Conservation (phyloP, 2,329 filamentous ascomycete genomes). For the Beauveria bassiana region DNA sequence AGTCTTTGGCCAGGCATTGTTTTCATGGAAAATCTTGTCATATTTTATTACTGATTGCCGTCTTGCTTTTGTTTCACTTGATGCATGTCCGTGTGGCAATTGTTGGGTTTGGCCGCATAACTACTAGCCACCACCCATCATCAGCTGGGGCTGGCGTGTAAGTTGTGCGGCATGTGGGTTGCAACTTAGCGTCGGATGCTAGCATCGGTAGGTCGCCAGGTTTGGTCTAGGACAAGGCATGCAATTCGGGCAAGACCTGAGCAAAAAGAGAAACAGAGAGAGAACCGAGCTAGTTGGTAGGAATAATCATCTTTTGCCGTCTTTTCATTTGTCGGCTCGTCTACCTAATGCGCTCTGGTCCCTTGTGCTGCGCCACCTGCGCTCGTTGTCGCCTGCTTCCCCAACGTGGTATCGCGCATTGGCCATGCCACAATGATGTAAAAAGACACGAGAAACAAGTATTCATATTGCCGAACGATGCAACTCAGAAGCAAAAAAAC, state of each 20-base stretch:
- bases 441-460: background rate
- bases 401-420: background rate
- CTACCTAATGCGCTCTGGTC: background rate
- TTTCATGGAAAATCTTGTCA: too few species aligned
- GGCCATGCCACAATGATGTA: background rate
- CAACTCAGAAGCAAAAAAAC: background rate
- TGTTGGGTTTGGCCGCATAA: too few species aligned
- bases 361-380: background rate
- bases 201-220: too few species aligned
- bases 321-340: background rate
- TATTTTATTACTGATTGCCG: too few species aligned
- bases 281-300: background rate
- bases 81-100: too few species aligned
- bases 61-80: too few species aligned
- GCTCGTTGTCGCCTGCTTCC: background rate
- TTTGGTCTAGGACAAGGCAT: background rate
- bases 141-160: constrained; percentile 1
- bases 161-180: background rate
- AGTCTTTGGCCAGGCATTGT: too few species aligned
- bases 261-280: too few species aligned
- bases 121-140: background rate
- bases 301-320: background rate
- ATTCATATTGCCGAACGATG: background rate
- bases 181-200: too few species aligned
- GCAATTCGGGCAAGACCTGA: background rate